Conservation (phyloP, 2,329 filamentous ascomycete genomes). For the Talaromyces amestolkiae region DNA sequence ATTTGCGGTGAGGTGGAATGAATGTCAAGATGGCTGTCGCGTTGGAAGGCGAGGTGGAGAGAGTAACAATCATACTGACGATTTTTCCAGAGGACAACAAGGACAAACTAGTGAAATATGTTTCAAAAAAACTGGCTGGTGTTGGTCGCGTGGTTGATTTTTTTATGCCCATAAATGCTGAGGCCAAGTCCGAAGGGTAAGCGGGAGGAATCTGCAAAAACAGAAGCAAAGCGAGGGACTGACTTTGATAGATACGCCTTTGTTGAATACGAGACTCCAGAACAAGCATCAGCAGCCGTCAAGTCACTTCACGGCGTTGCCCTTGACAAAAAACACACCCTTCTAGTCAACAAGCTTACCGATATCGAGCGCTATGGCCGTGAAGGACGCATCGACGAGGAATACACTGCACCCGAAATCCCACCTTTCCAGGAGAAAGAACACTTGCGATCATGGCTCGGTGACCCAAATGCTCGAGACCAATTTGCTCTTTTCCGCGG, state of each 20-base stretch:
- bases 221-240: background rate
- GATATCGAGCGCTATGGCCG: slow-evolving; percentile 95
- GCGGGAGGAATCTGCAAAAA: slow-evolving; percentile 25
- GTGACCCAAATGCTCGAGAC: slow-evolving; percentile 83
- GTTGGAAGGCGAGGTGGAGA: background rate
- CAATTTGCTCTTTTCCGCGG: slow-evolving; percentile 94
- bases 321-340: slow-evolving; percentile 94
- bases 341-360: slow-evolving; percentile 95
- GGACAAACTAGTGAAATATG: slow-evolving; percentile 91
- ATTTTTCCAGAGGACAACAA: slow-evolving; percentile 71
- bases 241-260: slow-evolving; percentile 74
- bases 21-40: background rate
- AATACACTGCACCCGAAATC: slow-evolving; percentile 78
- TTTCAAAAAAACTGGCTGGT: slow-evolving; percentile 85
- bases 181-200: slow-evolving; percentile 82
- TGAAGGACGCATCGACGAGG: slow-evolving; percentile 89
- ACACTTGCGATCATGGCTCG: slow-evolving; percentile 90
- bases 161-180: slow-evolving; percentile 88
- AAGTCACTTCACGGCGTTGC: slow-evolving; percentile 82
- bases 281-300: slow-evolving; percentile 84
- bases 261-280: slow-evolving; percentile 88
- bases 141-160: slow-evolving; percentile 86
- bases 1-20: background rate
- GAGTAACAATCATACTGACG: background rate
- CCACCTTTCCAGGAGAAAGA: slow-evolving; percentile 88